A percentile compares a stretch with the other conserved stretches of the same genome.
Conservation (phyloP, 2,329 filamentous ascomycete species). For the Hypoxylon sp. region DNA sequence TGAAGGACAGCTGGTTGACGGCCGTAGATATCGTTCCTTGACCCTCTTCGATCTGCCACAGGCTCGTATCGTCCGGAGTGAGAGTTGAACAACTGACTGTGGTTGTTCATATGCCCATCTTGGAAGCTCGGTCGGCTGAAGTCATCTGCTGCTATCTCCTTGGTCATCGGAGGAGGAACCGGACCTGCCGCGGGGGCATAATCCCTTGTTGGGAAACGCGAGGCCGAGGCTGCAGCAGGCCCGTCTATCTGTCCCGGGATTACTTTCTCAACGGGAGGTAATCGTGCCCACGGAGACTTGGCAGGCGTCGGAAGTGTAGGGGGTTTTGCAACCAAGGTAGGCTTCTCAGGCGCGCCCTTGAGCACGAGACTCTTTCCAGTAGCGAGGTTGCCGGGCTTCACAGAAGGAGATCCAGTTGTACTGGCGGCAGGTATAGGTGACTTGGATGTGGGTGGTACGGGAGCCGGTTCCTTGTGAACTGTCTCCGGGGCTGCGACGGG, state of each 20-base stretch:
- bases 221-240: constrained; percentile 45
- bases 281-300: constrained; percentile 89
- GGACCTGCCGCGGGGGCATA: constrained; percentile 62
- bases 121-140: constrained; percentile 86
- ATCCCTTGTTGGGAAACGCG: constrained; percentile 64
- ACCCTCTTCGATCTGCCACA: constrained; percentile 78
- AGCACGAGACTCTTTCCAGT: constrained; percentile 69
- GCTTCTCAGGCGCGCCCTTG: constrained; percentile 74
- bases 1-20: constrained; percentile 83
- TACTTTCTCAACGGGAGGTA: constrained; percentile 85
- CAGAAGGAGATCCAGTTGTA: constrained; percentile 48
- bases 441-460: constrained; percentile 52
- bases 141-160: constrained; percentile 92
- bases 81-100: constrained; percentile 90
- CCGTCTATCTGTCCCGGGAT: constrained; percentile 72
- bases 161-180: constrained; percentile 60
- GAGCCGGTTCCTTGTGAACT: constrained; percentile 50
- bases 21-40: constrained; percentile 71
- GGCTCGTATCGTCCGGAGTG: constrained; percentile 93
- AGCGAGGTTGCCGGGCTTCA: constrained; percentile 56
- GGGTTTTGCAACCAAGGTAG: constrained; percentile 76
- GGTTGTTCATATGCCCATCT: constrained; percentile 69
- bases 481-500: constrained; percentile 39
- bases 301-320: constrained; percentile 71
- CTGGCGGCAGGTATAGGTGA: constrained; percentile 52